Conservation (phyloP, 2,329 filamentous ascomycete genomes). For the Fusarium continuum region DNA sequence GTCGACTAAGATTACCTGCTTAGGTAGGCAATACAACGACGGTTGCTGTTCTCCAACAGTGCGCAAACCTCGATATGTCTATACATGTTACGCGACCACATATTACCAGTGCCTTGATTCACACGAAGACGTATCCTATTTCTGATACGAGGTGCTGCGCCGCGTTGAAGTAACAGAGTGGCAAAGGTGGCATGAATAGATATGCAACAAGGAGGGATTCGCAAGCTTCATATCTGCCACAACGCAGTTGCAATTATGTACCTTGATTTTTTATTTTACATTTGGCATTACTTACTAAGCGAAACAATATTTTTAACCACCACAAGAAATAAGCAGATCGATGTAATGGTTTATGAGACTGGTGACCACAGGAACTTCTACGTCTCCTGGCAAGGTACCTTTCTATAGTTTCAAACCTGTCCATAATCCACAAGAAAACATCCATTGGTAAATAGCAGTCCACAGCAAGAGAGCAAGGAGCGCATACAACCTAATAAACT, state of each 20-base stretch:
- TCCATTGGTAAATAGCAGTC: too few relatives aligned
- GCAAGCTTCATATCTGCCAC: neutral
- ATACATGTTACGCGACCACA: constrained; percentile 2
- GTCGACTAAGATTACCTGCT: too few relatives aligned
- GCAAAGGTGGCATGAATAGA: neutral
- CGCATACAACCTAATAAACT: neutral
- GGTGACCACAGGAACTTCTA: too few relatives aligned
- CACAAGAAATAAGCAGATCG: too few relatives aligned
- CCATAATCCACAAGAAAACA: too few relatives aligned
- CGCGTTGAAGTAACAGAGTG: constrained; percentile 4
- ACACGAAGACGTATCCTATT: neutral
- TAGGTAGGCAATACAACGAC: too few relatives aligned
- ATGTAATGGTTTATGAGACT: too few relatives aligned
- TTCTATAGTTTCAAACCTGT: too few relatives aligned
- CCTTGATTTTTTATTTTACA: neutral
- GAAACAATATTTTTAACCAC: neutral
- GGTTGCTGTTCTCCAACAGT: neutral
- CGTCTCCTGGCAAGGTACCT: too few relatives aligned
- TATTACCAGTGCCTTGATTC: neutral
- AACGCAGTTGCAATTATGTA: neutral
- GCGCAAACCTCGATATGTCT: neutral
- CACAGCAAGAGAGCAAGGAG: neutral
- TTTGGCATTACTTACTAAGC: neutral
- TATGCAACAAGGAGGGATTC: neutral
- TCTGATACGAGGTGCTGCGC: constrained; percentile 25